Conservation (phyloP, 2,329 filamentous ascomycete species). For the Penicillium brasilianum region DNA sequence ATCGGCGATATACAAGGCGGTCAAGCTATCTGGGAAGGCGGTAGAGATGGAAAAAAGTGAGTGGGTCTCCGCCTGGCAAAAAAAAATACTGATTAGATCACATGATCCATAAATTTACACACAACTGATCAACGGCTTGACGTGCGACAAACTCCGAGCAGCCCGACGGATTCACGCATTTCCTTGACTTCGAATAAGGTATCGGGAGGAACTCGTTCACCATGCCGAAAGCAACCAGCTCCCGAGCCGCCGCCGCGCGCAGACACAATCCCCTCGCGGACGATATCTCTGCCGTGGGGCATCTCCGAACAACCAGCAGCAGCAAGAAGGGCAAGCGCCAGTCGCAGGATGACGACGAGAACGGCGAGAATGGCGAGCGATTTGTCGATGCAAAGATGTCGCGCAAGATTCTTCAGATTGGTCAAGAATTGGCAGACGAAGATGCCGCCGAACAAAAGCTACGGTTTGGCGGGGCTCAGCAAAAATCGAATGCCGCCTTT, state of each 20-base stretch:
- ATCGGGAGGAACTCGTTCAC: slow-evolving; percentile 15
- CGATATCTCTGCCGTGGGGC: slow-evolving; percentile 74
- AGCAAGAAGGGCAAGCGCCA: slow-evolving; percentile 68
- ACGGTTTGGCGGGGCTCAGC: slow-evolving; percentile 45
- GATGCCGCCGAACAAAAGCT: slow-evolving; percentile 61
- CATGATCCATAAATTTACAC: slow-evolving; percentile 44
- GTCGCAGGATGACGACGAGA: slow-evolving; percentile 60
- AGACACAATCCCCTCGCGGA: slow-evolving; percentile 91
- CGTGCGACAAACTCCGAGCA: neutral
- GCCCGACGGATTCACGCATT: neutral
- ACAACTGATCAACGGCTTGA: slow-evolving; percentile 29
- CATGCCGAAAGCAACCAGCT: slow-evolving; percentile 81
- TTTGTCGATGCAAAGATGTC: slow-evolving; percentile 90
- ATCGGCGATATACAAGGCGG: slow-evolving; percentile 13
- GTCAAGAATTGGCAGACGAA: slow-evolving; percentile 85
- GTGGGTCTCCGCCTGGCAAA: slow-evolving; percentile 36
- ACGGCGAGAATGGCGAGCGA: slow-evolving; percentile 65
- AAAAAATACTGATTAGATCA: slow-evolving; percentile 38
- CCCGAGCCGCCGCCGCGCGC: slow-evolving; percentile 61
- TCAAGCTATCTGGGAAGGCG: slow-evolving; percentile 13
- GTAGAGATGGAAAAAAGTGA: slow-evolving; percentile 15
- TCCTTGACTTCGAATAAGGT: neutral
- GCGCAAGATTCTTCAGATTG: slow-evolving; percentile 84
- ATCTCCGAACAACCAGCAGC: slow-evolving; percentile 71
- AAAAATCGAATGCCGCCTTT: slow-evolving; percentile 68